phyloP scores from a whole-genome alignment of 345 rosid species.

The Moricandia moricandioides region DNA sequence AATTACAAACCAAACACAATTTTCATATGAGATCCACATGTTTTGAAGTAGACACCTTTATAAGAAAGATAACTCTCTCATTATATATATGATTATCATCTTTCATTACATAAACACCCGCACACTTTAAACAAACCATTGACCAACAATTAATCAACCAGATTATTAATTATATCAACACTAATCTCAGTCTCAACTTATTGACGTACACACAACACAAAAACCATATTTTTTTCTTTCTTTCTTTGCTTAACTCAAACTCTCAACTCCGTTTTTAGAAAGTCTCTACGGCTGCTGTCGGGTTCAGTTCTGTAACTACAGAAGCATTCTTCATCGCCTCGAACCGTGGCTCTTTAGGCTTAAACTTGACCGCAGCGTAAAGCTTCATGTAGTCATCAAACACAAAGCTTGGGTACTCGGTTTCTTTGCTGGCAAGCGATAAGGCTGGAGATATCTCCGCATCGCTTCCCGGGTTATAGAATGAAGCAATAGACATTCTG shows the following conservation, averaged over 20 bases:
- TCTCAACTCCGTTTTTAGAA: slow-evolving; percentile 5
- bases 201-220: slow-evolving; percentile 30
- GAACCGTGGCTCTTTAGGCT: slow-evolving; percentile 87
- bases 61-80: too few relatives aligned
- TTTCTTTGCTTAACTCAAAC: slow-evolving; percentile 10
- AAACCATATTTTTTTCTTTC: neutral
- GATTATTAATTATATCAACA: slow-evolving; percentile 16
- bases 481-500: slow-evolving; percentile 89
- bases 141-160: slow-evolving; percentile 21
- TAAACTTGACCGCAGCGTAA: slow-evolving; percentile 74
- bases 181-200: slow-evolving; percentile 20
- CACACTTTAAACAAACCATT: slow-evolving; percentile 15
- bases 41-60: too few relatives aligned
- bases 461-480: slow-evolving; percentile 87
- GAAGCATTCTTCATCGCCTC: slow-evolving; percentile 69
- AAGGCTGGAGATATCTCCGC: slow-evolving; percentile 79
- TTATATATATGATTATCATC: too few relatives aligned
- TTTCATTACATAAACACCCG: neutral
- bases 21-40: too few relatives aligned
- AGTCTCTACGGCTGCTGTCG: slow-evolving; percentile 49
- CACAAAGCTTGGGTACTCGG: slow-evolving; percentile 74
- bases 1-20: too few relatives aligned
- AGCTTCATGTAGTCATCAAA: slow-evolving; percentile 95
- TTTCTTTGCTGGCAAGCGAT: slow-evolving; percentile 49
- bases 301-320: slow-evolving; percentile 32